Base-by-base conservation (phyloP, 169 alveolate genomes). In the Plasmodium yoelii region DNA sequence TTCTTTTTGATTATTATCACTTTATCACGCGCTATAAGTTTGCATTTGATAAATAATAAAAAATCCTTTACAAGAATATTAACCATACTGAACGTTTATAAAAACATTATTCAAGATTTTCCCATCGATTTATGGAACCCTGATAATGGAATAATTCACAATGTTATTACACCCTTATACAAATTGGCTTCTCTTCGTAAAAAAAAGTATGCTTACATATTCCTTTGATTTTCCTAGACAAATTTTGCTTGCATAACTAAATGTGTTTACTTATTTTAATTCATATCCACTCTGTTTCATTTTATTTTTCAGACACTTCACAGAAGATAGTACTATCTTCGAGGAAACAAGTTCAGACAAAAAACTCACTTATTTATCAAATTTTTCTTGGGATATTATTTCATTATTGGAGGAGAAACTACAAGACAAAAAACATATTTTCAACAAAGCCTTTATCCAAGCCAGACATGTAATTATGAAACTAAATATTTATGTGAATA, bases 381-480 rank as follows among this genome's bases (percentile, higher is more conserved):
- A 64, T 51, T 86, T 28, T 53, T 42, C 91, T 4, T 86, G 91
- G 91, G 26, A 86, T 42, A 86, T 86, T 59, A 86, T 86, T 59
- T 68, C 86, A 3, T 65, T 56, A 15, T 55, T 86, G 56, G 91
- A 86, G 51, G 63, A 69, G 44, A 86, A 86, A 65, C 26, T 86
- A 42, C 69, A 86, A 28, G 60, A 86, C 47, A 63, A 86, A 13
- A 46, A 53, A 34, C 51, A 53, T 28, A 51, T 73, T 69, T 86
- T 86, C 55, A 86, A 69, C 44, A 55, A 86, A 47, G 91, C 87
- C 70, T 86, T 86, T 22, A 15, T 86, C 13, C 87, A 86, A 69
- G 49, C 87, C n/a, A 68, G 91, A 86, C 87, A 70, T 63, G 91
- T 86, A 86, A 86, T 13, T 69, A 46, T 10, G 39, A 55, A 65